Evolutionary conservation across 768 basidiomycete genomes (phyloP).

Genomic region (Coprinellus aureogranulatus): DNA sequence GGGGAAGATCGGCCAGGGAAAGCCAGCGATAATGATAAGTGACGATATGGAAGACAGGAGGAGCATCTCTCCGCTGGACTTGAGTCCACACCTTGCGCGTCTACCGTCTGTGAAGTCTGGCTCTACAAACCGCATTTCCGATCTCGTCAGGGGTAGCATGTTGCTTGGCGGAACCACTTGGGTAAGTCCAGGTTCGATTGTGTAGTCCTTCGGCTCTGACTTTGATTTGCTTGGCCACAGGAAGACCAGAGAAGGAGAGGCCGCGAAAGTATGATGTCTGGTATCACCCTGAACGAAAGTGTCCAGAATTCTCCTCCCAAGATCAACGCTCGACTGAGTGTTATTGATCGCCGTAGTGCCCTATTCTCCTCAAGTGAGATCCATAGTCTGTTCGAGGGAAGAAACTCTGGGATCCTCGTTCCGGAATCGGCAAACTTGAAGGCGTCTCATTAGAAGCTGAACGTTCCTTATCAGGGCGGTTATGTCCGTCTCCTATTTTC

Average conservation of each 20-base stretch:
- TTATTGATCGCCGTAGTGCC: not conserved
- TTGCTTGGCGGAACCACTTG: not conserved
- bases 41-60: not conserved
- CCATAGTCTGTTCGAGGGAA: not conserved
- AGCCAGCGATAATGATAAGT: too few relatives aligned
- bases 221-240: not conserved
- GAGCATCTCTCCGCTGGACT: not conserved
- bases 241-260: not conserved
- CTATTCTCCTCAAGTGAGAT: not conserved
- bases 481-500: too few relatives aligned
- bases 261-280: not conserved
- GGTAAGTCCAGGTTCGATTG: not conserved
- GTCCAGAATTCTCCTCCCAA: not conserved
- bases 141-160: not conserved
- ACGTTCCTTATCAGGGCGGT: too few relatives aligned
- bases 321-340: not conserved
- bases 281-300: too few relatives aligned
- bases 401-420: not conserved
- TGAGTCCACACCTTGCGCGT: not conserved
- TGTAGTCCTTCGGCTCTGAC: not conserved
- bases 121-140: not conserved
- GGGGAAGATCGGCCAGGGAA: not conserved
- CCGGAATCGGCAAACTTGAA: too few relatives aligned
- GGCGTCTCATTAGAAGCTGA: too few relatives aligned
- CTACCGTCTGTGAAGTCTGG: not conserved